Evolutionary conservation across 2,329 filamentous ascomycete genomes (phyloP).

Genomic region (Fusarium penzigii): DNA sequence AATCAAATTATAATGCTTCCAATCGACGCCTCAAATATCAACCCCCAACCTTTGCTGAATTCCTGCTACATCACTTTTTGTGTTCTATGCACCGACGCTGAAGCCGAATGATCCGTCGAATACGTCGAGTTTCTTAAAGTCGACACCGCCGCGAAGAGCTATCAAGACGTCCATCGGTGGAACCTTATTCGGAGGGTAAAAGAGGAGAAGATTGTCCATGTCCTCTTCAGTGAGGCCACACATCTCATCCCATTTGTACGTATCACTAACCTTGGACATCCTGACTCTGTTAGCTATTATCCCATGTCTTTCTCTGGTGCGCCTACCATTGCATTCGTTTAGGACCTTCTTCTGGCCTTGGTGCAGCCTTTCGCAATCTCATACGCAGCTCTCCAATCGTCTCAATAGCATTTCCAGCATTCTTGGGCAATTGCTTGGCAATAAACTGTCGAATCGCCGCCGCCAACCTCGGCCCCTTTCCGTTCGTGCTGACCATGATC

Average conservation of each 20-base stretch:
- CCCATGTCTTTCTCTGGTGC: not conserved
- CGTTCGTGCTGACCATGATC: constrained; percentile 98
- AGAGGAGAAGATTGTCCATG: constrained; percentile 80
- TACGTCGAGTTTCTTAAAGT: constrained; percentile 49
- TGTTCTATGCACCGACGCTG: constrained; percentile 46
- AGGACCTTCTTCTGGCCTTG: constrained; percentile 69
- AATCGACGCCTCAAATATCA: constrained; percentile 5
- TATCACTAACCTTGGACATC: constrained; percentile 92
- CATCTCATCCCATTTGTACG: constrained; percentile 82
- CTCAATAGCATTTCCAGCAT: constrained; percentile 83
- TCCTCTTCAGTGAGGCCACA: constrained; percentile 79
- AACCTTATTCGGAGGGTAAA: constrained; percentile 62
- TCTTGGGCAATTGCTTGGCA: constrained; percentile 70
- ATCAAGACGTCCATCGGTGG: constrained; percentile 57
- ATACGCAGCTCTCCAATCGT: constrained; percentile 78
- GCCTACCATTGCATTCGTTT: constrained; percentile 87
- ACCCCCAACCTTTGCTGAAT: not conserved
- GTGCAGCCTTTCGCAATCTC: constrained; percentile 77
- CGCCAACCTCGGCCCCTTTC: constrained; percentile 89
- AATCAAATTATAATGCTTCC: constrained; percentile 23
- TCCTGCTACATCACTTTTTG: not conserved
- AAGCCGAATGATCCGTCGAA: constrained; percentile 64
- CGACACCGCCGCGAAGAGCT: constrained; percentile 50
- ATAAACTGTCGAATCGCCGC: constrained; percentile 84
- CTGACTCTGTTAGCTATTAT: constrained; percentile 41